Percentiles rank a stretch among this genome's conserved stretches.
These are phyloP conservation scores for Keithomyces neogunnii DNA, from an alignment of 2,329 filamentous ascomycete genomes.

Conservation along the genomic window DNA sequence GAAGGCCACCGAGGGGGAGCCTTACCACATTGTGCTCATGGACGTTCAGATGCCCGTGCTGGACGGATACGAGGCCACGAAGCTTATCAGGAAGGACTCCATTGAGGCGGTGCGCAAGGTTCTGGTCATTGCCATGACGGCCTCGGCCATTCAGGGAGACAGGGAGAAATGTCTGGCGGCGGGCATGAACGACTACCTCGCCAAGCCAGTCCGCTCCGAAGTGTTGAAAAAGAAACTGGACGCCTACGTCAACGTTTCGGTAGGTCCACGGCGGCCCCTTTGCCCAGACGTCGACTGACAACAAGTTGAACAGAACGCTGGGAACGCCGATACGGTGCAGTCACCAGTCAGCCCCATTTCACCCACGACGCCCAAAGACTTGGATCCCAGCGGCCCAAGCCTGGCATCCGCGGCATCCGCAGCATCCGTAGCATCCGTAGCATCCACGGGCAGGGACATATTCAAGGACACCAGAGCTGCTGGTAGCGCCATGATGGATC, in stretches of 20 bases:
- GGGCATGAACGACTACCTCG: slow-evolving; percentile 96
- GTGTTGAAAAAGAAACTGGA: slow-evolving; percentile 77
- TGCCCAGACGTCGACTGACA: no score
- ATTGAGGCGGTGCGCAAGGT: slow-evolving; percentile 71
- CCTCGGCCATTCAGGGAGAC: slow-evolving; percentile 88
- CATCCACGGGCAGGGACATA: slow-evolving; percentile 2
- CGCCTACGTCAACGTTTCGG: slow-evolving; percentile 38
- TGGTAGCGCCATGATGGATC: slow-evolving; percentile 13
- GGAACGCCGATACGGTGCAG: background rate
- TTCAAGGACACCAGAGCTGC: background rate
- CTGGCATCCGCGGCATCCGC: slow-evolving; percentile 3
- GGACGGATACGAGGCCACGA: slow-evolving; percentile 87
- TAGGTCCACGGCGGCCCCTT: slow-evolving; percentile 7
- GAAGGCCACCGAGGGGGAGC: slow-evolving; percentile 60
- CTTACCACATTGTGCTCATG: slow-evolving; percentile 90
- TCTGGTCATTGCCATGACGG: slow-evolving; percentile 96
- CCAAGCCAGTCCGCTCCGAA: slow-evolving; percentile 87
- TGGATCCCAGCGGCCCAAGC: slow-evolving; percentile 1
- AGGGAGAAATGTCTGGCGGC: slow-evolving; percentile 91
- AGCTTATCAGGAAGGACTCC: slow-evolving; percentile 67
- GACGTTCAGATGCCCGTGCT: slow-evolving; percentile 94
- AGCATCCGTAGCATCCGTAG: background rate
- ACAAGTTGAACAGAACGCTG: background rate
- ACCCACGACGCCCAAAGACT: slow-evolving; percentile 12
- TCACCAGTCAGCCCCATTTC: slow-evolving; percentile 9